Percentiles rank a stretch among this genome's conserved stretches.
Conservation (phyloP, 768 basidiomycete species). For the Serendipita sp. region DNA sequence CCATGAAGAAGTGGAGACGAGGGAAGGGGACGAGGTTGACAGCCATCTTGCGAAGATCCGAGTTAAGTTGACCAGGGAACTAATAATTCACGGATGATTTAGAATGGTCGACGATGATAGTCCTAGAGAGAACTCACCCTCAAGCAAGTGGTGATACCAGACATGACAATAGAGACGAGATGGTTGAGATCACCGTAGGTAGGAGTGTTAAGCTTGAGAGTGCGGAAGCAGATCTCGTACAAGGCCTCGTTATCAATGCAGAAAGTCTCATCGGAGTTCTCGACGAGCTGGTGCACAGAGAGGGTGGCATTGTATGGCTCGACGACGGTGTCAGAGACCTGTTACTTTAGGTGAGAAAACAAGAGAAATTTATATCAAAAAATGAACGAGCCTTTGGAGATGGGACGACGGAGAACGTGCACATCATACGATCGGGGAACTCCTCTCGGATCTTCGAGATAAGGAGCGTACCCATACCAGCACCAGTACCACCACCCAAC, state of each 20-base stretch:
- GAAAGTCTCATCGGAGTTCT: slow-evolving; percentile 99
- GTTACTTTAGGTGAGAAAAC: background rate
- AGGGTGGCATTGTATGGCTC: slow-evolving; percentile 99
- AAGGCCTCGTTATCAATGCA: slow-evolving; percentile 99
- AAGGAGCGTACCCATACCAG: slow-evolving; percentile 98
- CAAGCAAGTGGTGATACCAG: slow-evolving; percentile 94
- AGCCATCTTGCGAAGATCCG: slow-evolving; percentile 92
- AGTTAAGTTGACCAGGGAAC: slow-evolving; percentile 99
- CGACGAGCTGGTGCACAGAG: slow-evolving; percentile 95
- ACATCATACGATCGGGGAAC: slow-evolving; percentile 99
- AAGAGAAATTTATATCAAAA: background rate
- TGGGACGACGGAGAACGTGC: slow-evolving; percentile 97
- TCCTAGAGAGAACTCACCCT: slow-evolving; percentile 39
- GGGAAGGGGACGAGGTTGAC: slow-evolving; percentile 99
- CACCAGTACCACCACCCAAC: slow-evolving; percentile 96
- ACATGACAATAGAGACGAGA: slow-evolving; percentile 96
- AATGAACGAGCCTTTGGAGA: slow-evolving; percentile 53
- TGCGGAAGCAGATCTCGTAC: slow-evolving; percentile 98
- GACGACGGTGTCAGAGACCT: slow-evolving; percentile 92
- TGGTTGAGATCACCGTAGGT: slow-evolving; percentile 98
- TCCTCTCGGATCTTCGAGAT: slow-evolving; percentile 99
- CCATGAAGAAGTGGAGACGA: slow-evolving; percentile 99
- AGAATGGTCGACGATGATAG: no score
- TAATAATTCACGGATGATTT: slow-evolving; percentile 5
- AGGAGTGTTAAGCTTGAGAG: slow-evolving; percentile 87